These are phyloP conservation scores for Hebeloma cylindrosporum DNA, from an alignment of 768 basidiomycete species.

Conservation along the genomic window DNA sequence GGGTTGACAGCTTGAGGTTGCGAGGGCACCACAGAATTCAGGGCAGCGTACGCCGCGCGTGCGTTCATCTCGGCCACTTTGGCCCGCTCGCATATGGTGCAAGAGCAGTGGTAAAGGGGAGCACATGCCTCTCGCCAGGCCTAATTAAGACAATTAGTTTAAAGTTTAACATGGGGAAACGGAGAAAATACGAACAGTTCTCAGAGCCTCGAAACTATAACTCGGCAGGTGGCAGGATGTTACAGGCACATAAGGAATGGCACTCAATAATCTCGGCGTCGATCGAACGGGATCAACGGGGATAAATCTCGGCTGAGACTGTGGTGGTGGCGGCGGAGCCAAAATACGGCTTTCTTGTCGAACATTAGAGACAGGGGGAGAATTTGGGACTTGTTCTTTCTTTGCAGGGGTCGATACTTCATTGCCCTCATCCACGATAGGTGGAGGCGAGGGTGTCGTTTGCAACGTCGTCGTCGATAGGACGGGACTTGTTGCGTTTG, in stretches of 20 bases:
- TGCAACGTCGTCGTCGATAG: conserved; percentile 71
- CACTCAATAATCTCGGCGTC: conserved; percentile 57
- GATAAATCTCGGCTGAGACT: conserved; percentile 18
- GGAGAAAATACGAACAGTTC: conserved; percentile 41
- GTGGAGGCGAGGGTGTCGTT: conserved; percentile 78
- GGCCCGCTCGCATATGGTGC: conserved; percentile 72
- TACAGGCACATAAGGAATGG: conserved; percentile 69
- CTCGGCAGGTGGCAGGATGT: conserved; percentile 53
- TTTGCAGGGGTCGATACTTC: conserved; percentile 30
- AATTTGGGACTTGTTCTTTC: not conserved
- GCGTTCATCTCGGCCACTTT: conserved; percentile 44
- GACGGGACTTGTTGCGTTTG: conserved; percentile 65
- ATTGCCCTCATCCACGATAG: conserved; percentile 32
- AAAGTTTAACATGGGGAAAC: conserved; percentile 3
- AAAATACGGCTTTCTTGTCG: not conserved
- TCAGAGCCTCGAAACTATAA: conserved; percentile 59
- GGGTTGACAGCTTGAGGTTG: conserved; percentile 12
- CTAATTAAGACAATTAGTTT: conserved; percentile 34
- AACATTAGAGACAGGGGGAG: too few species aligned
- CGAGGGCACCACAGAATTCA: conserved; percentile 16
- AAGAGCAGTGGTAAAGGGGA: conserved; percentile 70
- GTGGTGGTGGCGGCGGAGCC: not conserved
- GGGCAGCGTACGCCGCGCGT: conserved; percentile 23
- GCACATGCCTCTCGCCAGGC: conserved; percentile 75
- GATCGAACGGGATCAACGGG: conserved; percentile 62